Conservation (phyloP, 140 eudicot genomes). For the Stevia rebaudiana region DNA sequence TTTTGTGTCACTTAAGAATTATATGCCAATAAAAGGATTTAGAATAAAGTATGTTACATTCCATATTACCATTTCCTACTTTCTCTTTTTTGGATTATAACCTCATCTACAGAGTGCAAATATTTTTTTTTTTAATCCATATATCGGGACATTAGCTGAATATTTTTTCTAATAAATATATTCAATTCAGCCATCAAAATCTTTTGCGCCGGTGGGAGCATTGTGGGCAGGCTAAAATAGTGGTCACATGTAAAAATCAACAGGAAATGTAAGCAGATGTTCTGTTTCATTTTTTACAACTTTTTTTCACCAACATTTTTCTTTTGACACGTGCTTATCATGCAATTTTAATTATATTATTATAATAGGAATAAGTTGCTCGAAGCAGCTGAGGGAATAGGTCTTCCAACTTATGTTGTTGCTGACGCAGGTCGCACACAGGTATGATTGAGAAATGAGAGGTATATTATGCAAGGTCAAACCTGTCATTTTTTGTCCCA, state of each 20-base stretch:
- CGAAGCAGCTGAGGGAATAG: slow-evolving; percentile 75
- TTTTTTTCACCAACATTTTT: not conserved
- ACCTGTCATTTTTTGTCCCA: not conserved
- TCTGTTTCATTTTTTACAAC: not conserved
- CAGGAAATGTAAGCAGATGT: slow-evolving; percentile 90
- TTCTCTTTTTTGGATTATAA: not conserved
- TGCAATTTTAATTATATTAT: not conserved
- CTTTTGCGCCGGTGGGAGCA: slow-evolving; percentile 85
- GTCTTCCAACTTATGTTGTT: slow-evolving; percentile 90
- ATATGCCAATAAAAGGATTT: not conserved
- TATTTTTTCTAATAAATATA: not conserved
- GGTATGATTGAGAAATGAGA: slow-evolving; percentile 28
- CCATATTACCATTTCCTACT: not conserved
- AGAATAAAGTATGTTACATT: not conserved
- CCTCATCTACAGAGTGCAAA: not conserved
- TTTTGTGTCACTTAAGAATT: not conserved
- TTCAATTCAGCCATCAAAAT: slow-evolving; percentile 47
- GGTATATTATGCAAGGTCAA: not conserved
- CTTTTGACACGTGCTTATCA: not conserved
- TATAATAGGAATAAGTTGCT: slow-evolving; percentile 69
- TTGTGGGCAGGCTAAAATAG: slow-evolving; percentile 93
- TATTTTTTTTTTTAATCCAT: too few species aligned
- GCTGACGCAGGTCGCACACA: slow-evolving; percentile 98
- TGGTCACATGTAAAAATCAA: slow-evolving; percentile 85
- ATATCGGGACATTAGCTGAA: not conserved